Percentiles rank a stretch among this genome's conserved stretches.
These are phyloP conservation scores for Neurospora sp. DNA, from an alignment of 495 filamentous ascomycete species.

Conservation along the genomic window DNA sequence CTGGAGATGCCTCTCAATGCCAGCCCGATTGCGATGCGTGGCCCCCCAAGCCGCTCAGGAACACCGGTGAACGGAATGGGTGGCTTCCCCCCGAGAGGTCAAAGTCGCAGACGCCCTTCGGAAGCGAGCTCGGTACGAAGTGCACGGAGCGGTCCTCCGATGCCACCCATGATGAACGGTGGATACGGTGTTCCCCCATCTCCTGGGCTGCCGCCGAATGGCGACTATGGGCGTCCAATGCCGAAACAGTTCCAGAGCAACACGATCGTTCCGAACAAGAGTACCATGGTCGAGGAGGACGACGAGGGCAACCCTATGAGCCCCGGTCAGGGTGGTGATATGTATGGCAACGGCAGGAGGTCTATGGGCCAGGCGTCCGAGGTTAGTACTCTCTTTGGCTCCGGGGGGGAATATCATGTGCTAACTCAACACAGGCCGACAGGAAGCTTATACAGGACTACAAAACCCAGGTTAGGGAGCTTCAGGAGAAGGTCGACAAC, in stretches of 20 bases:
- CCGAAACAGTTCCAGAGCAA: conserved; percentile 92
- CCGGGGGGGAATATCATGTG: not conserved
- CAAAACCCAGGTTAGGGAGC: conserved; percentile 61
- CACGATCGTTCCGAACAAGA: conserved; percentile 94
- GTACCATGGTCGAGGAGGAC: conserved; percentile 96
- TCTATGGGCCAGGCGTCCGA: conserved; percentile 40
- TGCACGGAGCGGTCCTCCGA: conserved; percentile 14
- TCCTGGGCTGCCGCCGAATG: conserved; percentile 25
- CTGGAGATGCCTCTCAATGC: conserved; percentile 55
- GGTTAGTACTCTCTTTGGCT: conserved; percentile 20
- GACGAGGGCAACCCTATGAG: conserved; percentile 47
- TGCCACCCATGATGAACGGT: conserved; percentile 18
- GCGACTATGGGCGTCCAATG: conserved; percentile 46
- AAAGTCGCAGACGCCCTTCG: conserved; percentile 39
- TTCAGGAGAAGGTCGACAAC: conserved; percentile 63
- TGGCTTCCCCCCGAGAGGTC: conserved; percentile 32
- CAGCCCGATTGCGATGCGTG: conserved; percentile 54
- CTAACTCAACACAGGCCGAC: conserved; percentile 39
- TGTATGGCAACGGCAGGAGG: conserved; percentile 51
- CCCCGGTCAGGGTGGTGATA: conserved; percentile 47
- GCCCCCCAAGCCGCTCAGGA: conserved; percentile 42
- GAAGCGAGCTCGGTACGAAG: conserved; percentile 44
- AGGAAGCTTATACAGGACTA: conserved; percentile 66
- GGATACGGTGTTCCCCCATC: conserved; percentile 39
- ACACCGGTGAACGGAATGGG: conserved; percentile 45